Evolutionary conservation across 139 green algal species (phyloP), one percentile per base, ranked within the genome.

Genomic region (Nannochloris sp.): DNA sequence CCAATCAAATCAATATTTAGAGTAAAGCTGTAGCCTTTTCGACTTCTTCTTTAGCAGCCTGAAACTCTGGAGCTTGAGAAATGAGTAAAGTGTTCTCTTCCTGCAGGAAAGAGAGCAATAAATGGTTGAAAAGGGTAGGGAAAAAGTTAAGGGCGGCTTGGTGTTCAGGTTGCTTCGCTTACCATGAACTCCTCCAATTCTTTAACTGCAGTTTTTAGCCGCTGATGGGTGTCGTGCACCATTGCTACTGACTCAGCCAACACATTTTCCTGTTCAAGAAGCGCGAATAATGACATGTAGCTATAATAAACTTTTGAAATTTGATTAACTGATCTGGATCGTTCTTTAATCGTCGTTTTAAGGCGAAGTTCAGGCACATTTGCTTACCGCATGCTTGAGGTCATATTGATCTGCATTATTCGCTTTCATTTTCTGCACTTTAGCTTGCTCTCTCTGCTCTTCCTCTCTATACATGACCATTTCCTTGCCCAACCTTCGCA

Each of bases 171-270:
- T n/a, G n/a, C n/a, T 4, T 24, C 5, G 33, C 85, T 59, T 65
- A 95, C 87, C 79, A 94, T 25, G n/a, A 74, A 78, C 4, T 60
- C 58, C 24, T 83, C 66, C 36, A 96, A 69, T 42, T 94, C 86
- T 31, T 58, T 39, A 27, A 92, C 38, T 6, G 85, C 89, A 10
- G 78, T 64, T 54, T 92, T 82, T 10, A 96, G 47, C 4, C 87
- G 76, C 48, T 90, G 71, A 46, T 80, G 55, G 0, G 84, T 93
- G 64, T 96, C 85, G 12, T 89, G 90, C 9, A 96, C 79, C 86
- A 96, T 96, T 65, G 88, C 87, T 5, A 67, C 64, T 0, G 87
- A 81, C 72, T 96, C 90, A 37, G 75, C 67, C n/a, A 95, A 66
- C 24, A 95, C 85, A 32, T 86, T 92, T 60, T 96, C 90, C 88